phyloP scores from a whole-genome alignment of 352 stramenopile genomes.

The Globisporangium orthogonon region DNA sequence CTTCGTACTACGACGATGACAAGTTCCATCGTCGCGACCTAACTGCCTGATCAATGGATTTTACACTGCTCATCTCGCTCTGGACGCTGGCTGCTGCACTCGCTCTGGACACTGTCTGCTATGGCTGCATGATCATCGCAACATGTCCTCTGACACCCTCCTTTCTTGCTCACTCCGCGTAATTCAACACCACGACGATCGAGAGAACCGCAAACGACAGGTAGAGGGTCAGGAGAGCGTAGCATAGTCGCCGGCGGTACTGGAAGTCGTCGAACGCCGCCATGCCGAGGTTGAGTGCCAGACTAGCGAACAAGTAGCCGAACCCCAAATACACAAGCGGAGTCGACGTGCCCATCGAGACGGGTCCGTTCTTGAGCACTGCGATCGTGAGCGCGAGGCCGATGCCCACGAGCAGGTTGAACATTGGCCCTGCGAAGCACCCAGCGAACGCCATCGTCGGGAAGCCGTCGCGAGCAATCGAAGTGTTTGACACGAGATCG shows the following conservation, averaged over 20 bases:
- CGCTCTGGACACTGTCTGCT: not conserved
- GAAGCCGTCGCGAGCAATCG: conserved; percentile 73
- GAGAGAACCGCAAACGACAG: conserved; percentile 59
- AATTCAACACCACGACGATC: conserved; percentile 34
- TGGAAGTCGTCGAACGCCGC: conserved; percentile 50
- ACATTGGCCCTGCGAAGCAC: conserved; percentile 79
- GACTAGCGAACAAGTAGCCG: conserved; percentile 51
- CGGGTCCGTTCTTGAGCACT: conserved; percentile 41
- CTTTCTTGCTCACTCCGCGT: conserved; percentile 5
- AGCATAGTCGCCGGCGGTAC: conserved; percentile 57
- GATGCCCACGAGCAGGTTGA: conserved; percentile 71
- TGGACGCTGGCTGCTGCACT: not conserved
- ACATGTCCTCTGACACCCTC: not conserved
- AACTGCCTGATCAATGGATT: conserved; percentile 15
- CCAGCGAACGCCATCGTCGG: conserved; percentile 79
- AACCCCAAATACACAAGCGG: conserved; percentile 66
- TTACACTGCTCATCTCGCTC: not conserved
- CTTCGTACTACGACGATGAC: conserved; percentile 74
- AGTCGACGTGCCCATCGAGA: conserved; percentile 46
- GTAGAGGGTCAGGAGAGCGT: conserved; percentile 52
- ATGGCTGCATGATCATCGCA: not conserved
- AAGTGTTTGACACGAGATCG: conserved; percentile 73
- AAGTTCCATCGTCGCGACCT: conserved; percentile 71
- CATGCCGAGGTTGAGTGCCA: conserved; percentile 57
- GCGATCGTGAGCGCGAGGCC: conserved; percentile 61